Percentiles rank a stretch among this genome's conserved stretches.
Evolutionary conservation across 2,329 filamentous ascomycete genomes (phyloP).

Genomic region (Alternaria postmessia): DNA sequence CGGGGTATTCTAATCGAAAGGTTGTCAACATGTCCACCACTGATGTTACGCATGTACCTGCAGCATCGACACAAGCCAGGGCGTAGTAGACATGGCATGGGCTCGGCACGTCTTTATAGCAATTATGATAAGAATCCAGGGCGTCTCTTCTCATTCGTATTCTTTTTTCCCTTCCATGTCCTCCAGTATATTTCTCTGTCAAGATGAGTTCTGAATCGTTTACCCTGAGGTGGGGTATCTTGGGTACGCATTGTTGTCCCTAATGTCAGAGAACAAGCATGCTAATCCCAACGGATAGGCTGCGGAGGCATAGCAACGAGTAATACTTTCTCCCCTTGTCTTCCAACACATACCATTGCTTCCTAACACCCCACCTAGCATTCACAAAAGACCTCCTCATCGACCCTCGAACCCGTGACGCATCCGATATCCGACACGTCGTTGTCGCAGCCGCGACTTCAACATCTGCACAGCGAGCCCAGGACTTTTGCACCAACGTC

Average conservation of each 20-base stretch:
- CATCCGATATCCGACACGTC: conserved; percentile 76
- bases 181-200: neutral
- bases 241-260: conserved; percentile 19
- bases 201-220: conserved; percentile 28
- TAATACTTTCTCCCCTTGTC: neutral
- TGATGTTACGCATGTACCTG: conserved; percentile 5
- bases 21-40: neutral
- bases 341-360: neutral
- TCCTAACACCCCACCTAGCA: conserved; percentile 59
- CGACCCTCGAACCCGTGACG: conserved; percentile 73
- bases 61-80: neutral
- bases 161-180: neutral
- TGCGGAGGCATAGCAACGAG: conserved; percentile 45
- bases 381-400: conserved; percentile 81
- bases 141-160: neutral
- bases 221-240: conserved; percentile 37
- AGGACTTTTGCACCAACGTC: conserved; percentile 74
- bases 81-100: neutral
- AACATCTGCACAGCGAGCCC: conserved; percentile 72
- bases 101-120: neutral
- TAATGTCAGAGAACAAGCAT: neutral
- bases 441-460: conserved; percentile 86
- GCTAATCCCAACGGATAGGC: conserved; percentile 61
- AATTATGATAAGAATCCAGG: neutral
- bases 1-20: conserved; percentile 9